Conservation (phyloP, 1,139 yeast genomes). For the Yamadazyma sp. region DNA sequence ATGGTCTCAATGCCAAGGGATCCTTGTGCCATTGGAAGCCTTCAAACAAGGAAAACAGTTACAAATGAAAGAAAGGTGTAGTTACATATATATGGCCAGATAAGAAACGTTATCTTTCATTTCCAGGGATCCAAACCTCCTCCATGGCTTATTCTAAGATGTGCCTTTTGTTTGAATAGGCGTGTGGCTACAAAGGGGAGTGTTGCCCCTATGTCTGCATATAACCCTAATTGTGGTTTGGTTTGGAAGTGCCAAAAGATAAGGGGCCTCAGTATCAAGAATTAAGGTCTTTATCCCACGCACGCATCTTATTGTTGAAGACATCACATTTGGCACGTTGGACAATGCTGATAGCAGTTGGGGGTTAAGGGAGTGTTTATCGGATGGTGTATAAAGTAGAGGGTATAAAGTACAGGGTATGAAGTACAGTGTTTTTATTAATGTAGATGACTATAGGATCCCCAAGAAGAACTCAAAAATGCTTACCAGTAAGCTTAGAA, state of each 20-base stretch:
- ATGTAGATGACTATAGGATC: slow-evolving; percentile 15
- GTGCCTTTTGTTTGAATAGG: too few relatives aligned
- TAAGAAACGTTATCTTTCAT: background rate
- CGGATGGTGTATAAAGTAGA: too few relatives aligned
- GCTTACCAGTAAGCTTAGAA: slow-evolving; percentile 71
- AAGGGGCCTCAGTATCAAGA: too few relatives aligned
- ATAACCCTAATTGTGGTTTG: background rate
- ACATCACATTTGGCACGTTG: too few relatives aligned
- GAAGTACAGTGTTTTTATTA: too few relatives aligned
- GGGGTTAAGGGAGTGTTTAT: too few relatives aligned
- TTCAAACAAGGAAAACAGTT: background rate
- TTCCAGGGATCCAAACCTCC: background rate
- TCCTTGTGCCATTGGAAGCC: background rate
- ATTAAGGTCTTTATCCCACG: too few relatives aligned
- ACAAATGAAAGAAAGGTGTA: background rate
- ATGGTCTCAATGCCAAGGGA: background rate
- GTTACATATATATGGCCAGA: background rate
- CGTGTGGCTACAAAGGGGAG: background rate
- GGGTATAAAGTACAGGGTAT: too few relatives aligned
- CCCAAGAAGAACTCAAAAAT: slow-evolving; percentile 44
- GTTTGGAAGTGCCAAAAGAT: background rate
- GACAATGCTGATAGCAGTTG: too few relatives aligned
- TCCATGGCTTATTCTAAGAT: too few relatives aligned
- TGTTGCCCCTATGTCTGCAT: too few relatives aligned
- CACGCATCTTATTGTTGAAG: too few relatives aligned